Evolutionary conservation across 2,329 filamentous ascomycete species (phyloP).

Genomic region (Phymatotrichopsis omnivora): DNA sequence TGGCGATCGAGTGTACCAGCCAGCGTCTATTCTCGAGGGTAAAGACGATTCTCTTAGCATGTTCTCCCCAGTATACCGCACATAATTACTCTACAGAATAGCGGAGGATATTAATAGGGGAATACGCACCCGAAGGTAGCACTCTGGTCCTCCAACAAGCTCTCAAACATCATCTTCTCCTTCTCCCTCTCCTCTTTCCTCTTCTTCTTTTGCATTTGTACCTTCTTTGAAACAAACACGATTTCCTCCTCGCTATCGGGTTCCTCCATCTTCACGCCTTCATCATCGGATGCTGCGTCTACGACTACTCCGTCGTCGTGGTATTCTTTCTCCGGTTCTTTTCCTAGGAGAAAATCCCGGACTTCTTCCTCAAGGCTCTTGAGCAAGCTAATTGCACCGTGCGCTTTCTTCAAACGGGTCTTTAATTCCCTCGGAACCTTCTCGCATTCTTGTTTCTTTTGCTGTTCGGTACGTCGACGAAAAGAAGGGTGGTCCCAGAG

Average conservation of each 20-base stretch:
- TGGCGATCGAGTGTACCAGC: constrained; percentile 83
- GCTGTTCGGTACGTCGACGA: constrained; percentile 36
- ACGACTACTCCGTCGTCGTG: constrained; percentile 31
- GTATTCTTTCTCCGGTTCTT: constrained; percentile 40
- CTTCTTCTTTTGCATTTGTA: constrained; percentile 40
- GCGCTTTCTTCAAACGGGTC: constrained; percentile 66
- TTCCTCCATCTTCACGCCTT: constrained; percentile 33
- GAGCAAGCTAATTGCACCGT: constrained; percentile 68
- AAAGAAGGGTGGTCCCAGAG: constrained; percentile 58
- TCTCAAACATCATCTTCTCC: constrained; percentile 71
- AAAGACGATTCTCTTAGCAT: too few relatives aligned
- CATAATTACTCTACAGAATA: constrained; percentile 8
- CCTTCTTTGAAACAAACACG: constrained; percentile 55
- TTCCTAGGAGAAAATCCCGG: constrained; percentile 58
- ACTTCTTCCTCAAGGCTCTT: constrained; percentile 79
- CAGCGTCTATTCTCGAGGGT: constrained; percentile 55
- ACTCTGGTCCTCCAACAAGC: constrained; percentile 60
- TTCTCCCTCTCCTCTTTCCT: constrained; percentile 46
- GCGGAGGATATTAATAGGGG: constrained; percentile 14
- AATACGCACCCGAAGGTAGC: constrained; percentile 68
- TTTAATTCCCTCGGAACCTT: constrained; percentile 68
- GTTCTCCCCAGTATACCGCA: constrained; percentile 17
- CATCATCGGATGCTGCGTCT: constrained; percentile 42
- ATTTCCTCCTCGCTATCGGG: constrained; percentile 68
- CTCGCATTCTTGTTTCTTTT: constrained; percentile 41